Evolutionary conservation across 2,329 filamentous ascomycete species (phyloP), one percentile per base, ranked within the genome.

Genomic region (Penicillium brevicompactum): DNA sequence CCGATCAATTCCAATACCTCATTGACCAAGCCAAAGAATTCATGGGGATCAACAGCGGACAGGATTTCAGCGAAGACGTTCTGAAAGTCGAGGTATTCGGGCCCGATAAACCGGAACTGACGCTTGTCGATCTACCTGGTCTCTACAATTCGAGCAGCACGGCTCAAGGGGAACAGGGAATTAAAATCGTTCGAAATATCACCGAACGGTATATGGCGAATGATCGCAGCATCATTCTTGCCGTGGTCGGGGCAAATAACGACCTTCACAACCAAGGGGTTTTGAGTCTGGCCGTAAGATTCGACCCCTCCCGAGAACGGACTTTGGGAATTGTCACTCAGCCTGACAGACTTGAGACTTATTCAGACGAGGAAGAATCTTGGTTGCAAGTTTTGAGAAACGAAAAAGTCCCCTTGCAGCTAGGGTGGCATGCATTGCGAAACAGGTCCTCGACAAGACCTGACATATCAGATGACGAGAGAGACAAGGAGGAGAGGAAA

Each of bases 81-180:
- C 76, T 87, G 5, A 79, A 84, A 1, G 78, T 87, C 0, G 84
- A 87, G 61, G 80, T 86, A 64, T 78, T 76, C 10, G 84, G 84
- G 0, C 83, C 84, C 0, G 79, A 84, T 10, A 80, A 83, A 73
- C 83, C 83, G 1, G 76, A 87, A 14, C 70, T 87, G 42, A 87
- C 83, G 0, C 76, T 87, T 1, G 83, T 87, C 7, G 85, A 87
- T 67, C 74, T 87, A 32, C 85, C 84, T 0, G 84, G 85, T 2
- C 72, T 87, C 1, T 80, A 86, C 27, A 77, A 79, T 37, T 80
- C 83, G 5, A 78, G 80, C 60, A 84, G 81, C 57, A 76, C 80
- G 30, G 77, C 82, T 51, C 82, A 86, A 66, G 82, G 80, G 0
- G 74, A 78, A 42, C 74, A 77, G 13, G 83, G 86, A 56, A 82